Percentiles rank a stretch among this genome's conserved stretches.
Conservation (phyloP, 2,329 filamentous ascomycete genomes). For the Fusarium praegraminearum region DNA sequence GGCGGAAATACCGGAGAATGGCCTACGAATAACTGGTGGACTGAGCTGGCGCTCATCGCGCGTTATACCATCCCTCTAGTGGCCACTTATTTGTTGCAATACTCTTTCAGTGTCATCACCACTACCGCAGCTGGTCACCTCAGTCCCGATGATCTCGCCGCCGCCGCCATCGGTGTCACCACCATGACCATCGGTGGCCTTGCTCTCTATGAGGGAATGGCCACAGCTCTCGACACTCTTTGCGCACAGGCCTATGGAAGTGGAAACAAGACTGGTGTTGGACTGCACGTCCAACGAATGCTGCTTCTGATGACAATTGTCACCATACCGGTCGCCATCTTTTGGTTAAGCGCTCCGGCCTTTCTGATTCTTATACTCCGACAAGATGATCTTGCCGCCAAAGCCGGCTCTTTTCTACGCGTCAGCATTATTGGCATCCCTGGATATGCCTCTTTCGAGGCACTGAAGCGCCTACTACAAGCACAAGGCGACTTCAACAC, state of each 20-base stretch:
- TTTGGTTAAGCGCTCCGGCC: conserved; percentile 63
- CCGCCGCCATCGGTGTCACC: conserved; percentile 63
- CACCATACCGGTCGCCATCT: conserved; percentile 60
- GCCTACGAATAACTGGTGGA: background rate
- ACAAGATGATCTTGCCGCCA: conserved; percentile 60
- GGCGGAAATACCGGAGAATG: background rate
- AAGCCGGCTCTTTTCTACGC: conserved; percentile 62
- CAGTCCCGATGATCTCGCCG: conserved; percentile 64
- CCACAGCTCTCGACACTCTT: conserved; percentile 45
- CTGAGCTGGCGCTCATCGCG: conserved; percentile 36
- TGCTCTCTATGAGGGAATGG: conserved; percentile 54
- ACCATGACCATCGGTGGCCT: conserved; percentile 67
- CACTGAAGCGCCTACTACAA: conserved; percentile 66
- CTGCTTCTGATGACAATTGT: conserved; percentile 61
- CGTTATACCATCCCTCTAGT: conserved; percentile 59
- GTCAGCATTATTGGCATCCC: conserved; percentile 63
- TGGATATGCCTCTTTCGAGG: conserved; percentile 66
- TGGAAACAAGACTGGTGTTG: conserved; percentile 60
- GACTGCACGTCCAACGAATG: conserved; percentile 66
- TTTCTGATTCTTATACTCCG: conserved; percentile 60
- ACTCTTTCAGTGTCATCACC: conserved; percentile 64
- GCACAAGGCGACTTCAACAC: conserved; percentile 66
- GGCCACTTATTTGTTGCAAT: conserved; percentile 66
- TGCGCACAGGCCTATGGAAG: conserved; percentile 48
- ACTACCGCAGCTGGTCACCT: conserved; percentile 66